Base-by-base conservation (phyloP, 1,139 yeast species). In the Oligophagozyma castellii region DNA sequence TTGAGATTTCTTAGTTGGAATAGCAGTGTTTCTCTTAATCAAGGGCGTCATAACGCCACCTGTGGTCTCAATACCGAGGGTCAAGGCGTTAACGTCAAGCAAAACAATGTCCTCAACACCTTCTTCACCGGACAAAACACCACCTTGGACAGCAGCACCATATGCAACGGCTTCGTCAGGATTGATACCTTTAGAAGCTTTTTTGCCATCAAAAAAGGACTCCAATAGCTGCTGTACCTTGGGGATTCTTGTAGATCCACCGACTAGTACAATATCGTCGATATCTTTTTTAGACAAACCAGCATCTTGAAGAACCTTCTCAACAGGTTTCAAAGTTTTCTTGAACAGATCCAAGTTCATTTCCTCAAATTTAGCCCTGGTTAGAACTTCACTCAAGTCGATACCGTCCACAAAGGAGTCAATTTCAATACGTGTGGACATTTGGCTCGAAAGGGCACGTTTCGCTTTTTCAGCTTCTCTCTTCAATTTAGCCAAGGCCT, bases 181-280 rank as follows among this genome's bases (percentile, higher is more conserved):
- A 67, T 84, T 84, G 54, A 84, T 83, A 63, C 94, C 93, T 70
- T 81, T 83, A 43, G 93, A 76, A 34, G 93, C 89, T 65, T 83
- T 79, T 70, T 84, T 84, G 51, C 93, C 93, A 55, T 77, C 77
- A 60, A 84, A 84, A 71, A 63, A 83, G 44, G 71, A 68, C 62
- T 84, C 93, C 44, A 84, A 69, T 48, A 84, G 68, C 60, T 79
- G 79, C 67, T 81, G 95, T 43, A 84, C 94, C 69, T 83, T 84
- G 62, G 95, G 95, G 65, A 84, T 84, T 73, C 95, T 83, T 37
- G 95, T 84, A 28, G 95, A 84, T 63, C 95, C 95, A 67, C 95
- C 95, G 48, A 84, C 95, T 35, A 84, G 68, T 26, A 84, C 95
- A 56, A 84, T 80, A 55, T 84, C 95, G 56, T 84, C 92, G 43